Base-by-base conservation (phyloP, 2,329 filamentous ascomycete species). In the Venturia aucupariae region DNA sequence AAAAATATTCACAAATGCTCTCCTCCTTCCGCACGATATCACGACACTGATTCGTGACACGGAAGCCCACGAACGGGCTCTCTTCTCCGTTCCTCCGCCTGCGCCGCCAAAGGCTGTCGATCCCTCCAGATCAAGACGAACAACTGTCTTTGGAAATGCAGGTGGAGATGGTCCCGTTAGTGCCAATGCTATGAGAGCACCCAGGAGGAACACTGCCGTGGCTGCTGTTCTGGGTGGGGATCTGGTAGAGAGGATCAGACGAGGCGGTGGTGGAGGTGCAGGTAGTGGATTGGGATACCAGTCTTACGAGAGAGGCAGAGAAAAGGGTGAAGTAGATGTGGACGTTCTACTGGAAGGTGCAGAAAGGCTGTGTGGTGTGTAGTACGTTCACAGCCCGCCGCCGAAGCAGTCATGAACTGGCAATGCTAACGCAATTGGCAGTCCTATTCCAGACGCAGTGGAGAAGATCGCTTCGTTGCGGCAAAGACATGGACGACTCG, bases 31-130 rank as follows among this genome's bases (percentile, higher is more conserved):
- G 69, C 88, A 92, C 75, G 94, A 99, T 75, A 97, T 99, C 70
- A 97, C 94, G 4, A 85, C 90, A 15, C 80, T 99, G 60, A 97
- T 99, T 71, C 90, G 94, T 66, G 94, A 99, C 75, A 97, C 93
- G 3, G 94, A 99, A 76, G 79, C 89, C 27, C 93, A 97, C 77
- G 94, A 99, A 75, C 89, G 92, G 71, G 93, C 93, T 7, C 85
- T 99, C 22, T 99, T 97, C 79, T 95, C 93, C 44, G 87, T 96
- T 0, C 92, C 93, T 0, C 86, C 90, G 0, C 81, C 82, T 72
- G 48, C 78, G 71, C 61, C 76, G 71, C 67, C 79, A 72, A 74
- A 80, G 73, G 69, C 75, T 70, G 64, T 79, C 74, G 67, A 82
- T 70, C 70, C 78, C 70, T 73, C 81, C 69, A 71, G 75, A 71